Percentiles rank a stretch among this genome's conserved stretches.
These are phyloP conservation scores for Fusarium sp. DNA, from an alignment of 2,329 filamentous ascomycete genomes.

Conservation along the genomic window DNA sequence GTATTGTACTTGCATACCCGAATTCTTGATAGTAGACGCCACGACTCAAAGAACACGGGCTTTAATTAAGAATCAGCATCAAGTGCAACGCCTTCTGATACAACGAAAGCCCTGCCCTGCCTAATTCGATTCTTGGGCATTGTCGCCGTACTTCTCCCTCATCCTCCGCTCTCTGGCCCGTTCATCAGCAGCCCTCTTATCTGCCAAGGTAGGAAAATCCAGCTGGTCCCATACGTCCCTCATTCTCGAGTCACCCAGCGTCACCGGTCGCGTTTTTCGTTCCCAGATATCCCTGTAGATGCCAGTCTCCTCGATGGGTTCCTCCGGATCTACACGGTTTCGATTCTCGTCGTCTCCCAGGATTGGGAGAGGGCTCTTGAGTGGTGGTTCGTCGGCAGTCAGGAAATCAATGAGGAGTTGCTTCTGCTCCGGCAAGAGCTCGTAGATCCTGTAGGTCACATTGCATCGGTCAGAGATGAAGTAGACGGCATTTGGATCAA, in stretches of 20 bases:
- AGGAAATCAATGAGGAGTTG: background rate
- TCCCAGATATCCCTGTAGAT: constrained; percentile 1
- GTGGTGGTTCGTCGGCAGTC: background rate
- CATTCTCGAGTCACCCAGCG: background rate
- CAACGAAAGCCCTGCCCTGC: background rate
- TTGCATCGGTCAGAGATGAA: no score
- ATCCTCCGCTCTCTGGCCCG: background rate
- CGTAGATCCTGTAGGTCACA: constrained; percentile 1
- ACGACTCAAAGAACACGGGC: no score
- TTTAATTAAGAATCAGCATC: no score
- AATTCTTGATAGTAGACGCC: no score
- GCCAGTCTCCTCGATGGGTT: background rate
- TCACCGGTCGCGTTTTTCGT: background rate
- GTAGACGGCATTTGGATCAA: constrained; percentile 3
- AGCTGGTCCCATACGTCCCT: background rate
- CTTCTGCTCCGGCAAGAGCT: background rate
- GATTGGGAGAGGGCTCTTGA: background rate
- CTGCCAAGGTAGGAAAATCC: background rate
- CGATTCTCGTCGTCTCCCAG: background rate
- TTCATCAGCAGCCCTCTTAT: background rate
- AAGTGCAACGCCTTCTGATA: no score
- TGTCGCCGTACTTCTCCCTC: background rate
- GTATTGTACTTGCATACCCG: no score
- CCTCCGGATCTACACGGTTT: constrained; percentile 1
- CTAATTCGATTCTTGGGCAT: background rate